Evolutionary conservation across 2,329 filamentous ascomycete genomes (phyloP).

Genomic region (Sphaceloma murrayae): DNA sequence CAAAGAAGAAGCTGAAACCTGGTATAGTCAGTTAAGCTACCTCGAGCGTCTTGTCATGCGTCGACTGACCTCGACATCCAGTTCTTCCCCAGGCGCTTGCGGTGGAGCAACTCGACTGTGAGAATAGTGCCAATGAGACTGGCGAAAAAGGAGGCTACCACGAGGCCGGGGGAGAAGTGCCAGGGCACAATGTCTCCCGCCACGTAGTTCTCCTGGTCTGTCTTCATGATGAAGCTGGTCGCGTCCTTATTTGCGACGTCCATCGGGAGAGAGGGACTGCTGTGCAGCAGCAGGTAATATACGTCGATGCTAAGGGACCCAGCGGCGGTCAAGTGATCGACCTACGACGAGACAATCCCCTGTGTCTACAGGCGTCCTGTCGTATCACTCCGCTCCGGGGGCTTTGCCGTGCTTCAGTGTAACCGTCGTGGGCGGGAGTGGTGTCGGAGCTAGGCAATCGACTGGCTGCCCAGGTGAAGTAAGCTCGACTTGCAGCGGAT

Average conservation of each 20-base stretch:
- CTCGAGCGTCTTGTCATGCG: neutral
- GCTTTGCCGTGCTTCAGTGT: neutral
- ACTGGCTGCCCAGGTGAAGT: too few species aligned
- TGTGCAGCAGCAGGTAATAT: neutral
- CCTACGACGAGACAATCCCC: too few species aligned
- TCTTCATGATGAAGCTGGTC: neutral
- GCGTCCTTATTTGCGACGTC: slow-evolving; percentile 2
- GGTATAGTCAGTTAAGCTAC: slow-evolving; percentile 11
- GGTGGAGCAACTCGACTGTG: slow-evolving; percentile 71
- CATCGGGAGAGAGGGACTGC: neutral
- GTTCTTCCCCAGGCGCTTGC: slow-evolving; percentile 60
- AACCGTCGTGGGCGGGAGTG: neutral
- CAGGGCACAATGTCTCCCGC: slow-evolving; percentile 31
- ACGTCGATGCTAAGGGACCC: neutral
- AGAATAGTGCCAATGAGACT: slow-evolving; percentile 69
- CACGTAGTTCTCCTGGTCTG: slow-evolving; percentile 22
- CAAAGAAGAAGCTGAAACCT: slow-evolving; percentile 36
- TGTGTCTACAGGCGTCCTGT: neutral
- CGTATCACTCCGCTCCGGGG: slow-evolving; percentile 2
- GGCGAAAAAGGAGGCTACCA: slow-evolving; percentile 58
- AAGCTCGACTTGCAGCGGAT: too few species aligned
- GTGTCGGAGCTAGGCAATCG: neutral
- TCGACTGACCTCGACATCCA: slow-evolving; percentile 58
- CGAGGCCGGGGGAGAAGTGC: slow-evolving; percentile 47
- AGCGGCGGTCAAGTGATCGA: slow-evolving; percentile 3